phyloP scores from a whole-genome alignment of 2,329 filamentous ascomycete genomes.

The Aspergillus texensis region DNA sequence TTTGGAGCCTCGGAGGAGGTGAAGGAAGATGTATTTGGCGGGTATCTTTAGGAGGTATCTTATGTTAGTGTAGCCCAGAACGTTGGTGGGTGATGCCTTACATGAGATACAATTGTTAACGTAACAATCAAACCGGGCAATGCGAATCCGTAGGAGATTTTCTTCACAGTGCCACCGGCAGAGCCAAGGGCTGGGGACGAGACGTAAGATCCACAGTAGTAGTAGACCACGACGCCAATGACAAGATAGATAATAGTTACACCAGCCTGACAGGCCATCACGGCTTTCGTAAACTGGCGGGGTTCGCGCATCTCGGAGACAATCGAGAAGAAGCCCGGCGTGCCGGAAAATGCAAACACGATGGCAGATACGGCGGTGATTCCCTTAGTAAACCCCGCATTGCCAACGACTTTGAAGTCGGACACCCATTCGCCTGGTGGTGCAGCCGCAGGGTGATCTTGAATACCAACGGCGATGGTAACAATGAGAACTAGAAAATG shows the following conservation, averaged over 20 bases:
- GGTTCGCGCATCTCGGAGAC: conserved; percentile 40
- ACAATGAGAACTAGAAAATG: conserved; percentile 26
- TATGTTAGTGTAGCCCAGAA: background rate
- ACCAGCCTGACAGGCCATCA: conserved; percentile 33
- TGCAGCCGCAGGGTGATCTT: conserved; percentile 37
- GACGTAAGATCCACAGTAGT: conserved; percentile 47
- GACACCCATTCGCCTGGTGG: conserved; percentile 30
- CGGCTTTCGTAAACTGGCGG: conserved; percentile 29
- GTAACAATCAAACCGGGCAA: conserved; percentile 31
- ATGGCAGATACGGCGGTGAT: conserved; percentile 27
- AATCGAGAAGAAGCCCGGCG: conserved; percentile 35
- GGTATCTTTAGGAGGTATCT: conserved; percentile 2
- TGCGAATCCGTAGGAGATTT: conserved; percentile 44
- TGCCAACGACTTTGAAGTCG: conserved; percentile 28
- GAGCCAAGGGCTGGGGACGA: conserved; percentile 50
- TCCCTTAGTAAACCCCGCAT: conserved; percentile 23
- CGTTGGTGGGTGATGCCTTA: background rate
- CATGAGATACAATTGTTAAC: conserved; percentile 19
- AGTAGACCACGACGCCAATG: conserved; percentile 45
- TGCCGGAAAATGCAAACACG: conserved; percentile 27
- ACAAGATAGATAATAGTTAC: conserved; percentile 36
- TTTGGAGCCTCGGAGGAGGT: conserved; percentile 25
- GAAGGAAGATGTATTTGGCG: conserved; percentile 25
- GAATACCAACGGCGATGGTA: conserved; percentile 32
- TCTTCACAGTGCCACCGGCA: conserved; percentile 45